Conservation (phyloP, 441 rosid genomes). For the Gossypium gossypioides region DNA sequence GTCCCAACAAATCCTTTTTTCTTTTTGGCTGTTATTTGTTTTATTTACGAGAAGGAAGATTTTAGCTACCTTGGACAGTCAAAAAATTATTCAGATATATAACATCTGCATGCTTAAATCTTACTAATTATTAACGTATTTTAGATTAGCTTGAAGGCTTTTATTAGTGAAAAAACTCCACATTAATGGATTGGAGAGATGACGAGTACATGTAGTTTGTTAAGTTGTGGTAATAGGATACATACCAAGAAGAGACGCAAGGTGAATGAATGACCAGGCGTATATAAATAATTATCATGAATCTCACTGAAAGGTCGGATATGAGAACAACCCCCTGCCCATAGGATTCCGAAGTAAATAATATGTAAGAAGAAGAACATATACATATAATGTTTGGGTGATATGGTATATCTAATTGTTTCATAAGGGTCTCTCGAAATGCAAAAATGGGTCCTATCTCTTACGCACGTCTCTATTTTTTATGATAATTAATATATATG, state of each 20-base stretch:
- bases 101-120: not conserved
- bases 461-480: not conserved
- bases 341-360: conserved; percentile 31
- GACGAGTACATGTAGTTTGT: not conserved
- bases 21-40: not conserved
- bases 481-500: too few species aligned
- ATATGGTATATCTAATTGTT: not conserved
- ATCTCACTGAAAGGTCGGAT: conserved; percentile 34
- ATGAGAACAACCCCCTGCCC: conserved; percentile 18
- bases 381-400: too few species aligned
- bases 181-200: not conserved
- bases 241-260: conserved; percentile 1
- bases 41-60: not conserved
- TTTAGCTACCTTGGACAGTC: not conserved
- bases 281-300: conserved; percentile 11
- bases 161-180: not conserved
- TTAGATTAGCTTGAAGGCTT: not conserved
- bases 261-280: conserved; percentile 21
- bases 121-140: not conserved
- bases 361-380: too few species aligned
- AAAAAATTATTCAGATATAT: not conserved
- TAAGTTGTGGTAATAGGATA: not conserved
- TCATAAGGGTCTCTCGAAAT: conserved; percentile 2
- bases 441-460: conserved; percentile 15
- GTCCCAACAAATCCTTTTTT: not conserved